These are phyloP conservation scores for Fusarium zealandicum DNA, from an alignment of 2,329 filamentous ascomycete genomes.

Conservation along the genomic window DNA sequence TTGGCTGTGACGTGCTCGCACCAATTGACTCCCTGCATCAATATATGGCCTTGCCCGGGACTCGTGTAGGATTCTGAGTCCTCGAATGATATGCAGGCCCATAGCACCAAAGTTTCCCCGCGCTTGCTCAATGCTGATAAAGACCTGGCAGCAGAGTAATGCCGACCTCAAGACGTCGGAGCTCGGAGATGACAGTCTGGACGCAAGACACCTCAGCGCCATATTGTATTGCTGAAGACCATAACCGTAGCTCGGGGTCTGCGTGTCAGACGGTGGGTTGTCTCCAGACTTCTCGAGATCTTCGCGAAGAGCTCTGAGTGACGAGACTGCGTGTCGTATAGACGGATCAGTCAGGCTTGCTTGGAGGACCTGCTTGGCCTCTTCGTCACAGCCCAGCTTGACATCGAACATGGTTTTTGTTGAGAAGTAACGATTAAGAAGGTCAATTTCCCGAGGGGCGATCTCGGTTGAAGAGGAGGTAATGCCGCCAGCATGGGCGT, in stretches of 20 bases:
- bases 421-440: conserved; percentile 51
- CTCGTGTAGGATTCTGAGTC: conserved; percentile 54
- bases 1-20: conserved; percentile 43
- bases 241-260: conserved; percentile 44
- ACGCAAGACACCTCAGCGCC: conserved; percentile 51
- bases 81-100: conserved; percentile 52
- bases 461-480: conserved; percentile 27
- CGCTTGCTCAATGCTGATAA: conserved; percentile 57
- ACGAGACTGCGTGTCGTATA: conserved; percentile 50
- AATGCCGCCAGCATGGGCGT: background rate
- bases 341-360: conserved; percentile 47
- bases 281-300: conserved; percentile 48
- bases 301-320: conserved; percentile 50
- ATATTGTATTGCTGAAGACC: conserved; percentile 53
- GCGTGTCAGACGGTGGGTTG: conserved; percentile 32
- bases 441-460: conserved; percentile 42
- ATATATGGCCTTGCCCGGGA: conserved; percentile 49
- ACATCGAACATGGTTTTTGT: conserved; percentile 52
- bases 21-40: conserved; percentile 35
- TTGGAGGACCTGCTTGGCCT: conserved; percentile 51
- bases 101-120: conserved; percentile 50
- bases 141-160: conserved; percentile 55
- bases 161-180: conserved; percentile 47
- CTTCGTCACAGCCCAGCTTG: conserved; percentile 47
- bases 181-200: conserved; percentile 46